These are phyloP conservation scores for Plasmodium fragile DNA, from an alignment of 169 alveolate genomes.

Conservation along the genomic window DNA sequence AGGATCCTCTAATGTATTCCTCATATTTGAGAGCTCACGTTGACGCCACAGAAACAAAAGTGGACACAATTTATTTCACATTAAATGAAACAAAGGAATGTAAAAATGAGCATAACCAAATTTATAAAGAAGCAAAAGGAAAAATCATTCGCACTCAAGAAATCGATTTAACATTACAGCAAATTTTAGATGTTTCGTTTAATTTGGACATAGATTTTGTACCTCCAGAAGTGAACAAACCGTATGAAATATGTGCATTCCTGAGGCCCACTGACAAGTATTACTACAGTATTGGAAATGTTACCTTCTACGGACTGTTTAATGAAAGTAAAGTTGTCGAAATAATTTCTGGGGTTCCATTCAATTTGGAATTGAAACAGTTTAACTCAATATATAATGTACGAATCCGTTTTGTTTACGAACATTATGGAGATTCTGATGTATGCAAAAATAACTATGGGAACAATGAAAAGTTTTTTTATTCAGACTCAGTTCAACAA, in stretches of 20 bases:
- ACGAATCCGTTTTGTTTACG: slow-evolving; percentile 23
- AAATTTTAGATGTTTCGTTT: slow-evolving; percentile 45
- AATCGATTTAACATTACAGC: slow-evolving; percentile 13
- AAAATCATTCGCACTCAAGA: slow-evolving; percentile 30
- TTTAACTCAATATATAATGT: slow-evolving; percentile 42
- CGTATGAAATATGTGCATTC: slow-evolving; percentile 63
- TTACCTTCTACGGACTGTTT: slow-evolving; percentile 40
- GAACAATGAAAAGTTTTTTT: slow-evolving; percentile 12
- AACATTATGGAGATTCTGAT: slow-evolving; percentile 8
- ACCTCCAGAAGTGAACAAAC: slow-evolving; percentile 25
- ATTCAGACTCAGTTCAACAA: not conserved
- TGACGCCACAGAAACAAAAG: not conserved
- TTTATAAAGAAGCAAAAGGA: slow-evolving; percentile 22
- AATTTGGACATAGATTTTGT: slow-evolving; percentile 32
- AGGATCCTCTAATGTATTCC: not conserved
- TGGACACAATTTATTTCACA: slow-evolving; percentile 24
- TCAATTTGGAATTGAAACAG: slow-evolving; percentile 55
- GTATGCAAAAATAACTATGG: slow-evolving; percentile 11
- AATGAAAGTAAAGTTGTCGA: slow-evolving; percentile 22
- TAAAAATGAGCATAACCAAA: slow-evolving; percentile 31
- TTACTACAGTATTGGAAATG: slow-evolving; percentile 48
- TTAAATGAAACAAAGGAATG: slow-evolving; percentile 69
- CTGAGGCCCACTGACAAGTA: slow-evolving; percentile 12
- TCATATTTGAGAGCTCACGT: not conserved
- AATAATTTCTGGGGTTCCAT: slow-evolving; percentile 55